A percentile compares a stretch with the other conserved stretches of the same genome.
These are phyloP conservation scores for Trichocladium antarcticum DNA, from an alignment of 495 filamentous ascomycete species.

Conservation along the genomic window DNA sequence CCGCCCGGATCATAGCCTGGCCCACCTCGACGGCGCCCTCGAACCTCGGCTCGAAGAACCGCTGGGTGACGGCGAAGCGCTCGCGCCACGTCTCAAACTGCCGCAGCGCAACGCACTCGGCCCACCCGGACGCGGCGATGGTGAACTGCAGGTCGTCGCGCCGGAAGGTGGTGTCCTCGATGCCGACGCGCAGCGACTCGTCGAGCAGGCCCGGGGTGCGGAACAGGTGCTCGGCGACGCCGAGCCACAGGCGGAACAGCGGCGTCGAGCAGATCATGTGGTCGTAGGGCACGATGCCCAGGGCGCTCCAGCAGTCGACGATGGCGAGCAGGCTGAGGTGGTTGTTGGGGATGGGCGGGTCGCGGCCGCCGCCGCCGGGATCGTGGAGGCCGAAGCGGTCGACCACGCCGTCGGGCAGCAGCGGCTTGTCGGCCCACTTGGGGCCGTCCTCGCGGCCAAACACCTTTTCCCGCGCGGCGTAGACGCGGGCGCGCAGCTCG, in stretches of 20 bases:
- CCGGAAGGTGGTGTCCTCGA: slow-evolving; percentile 78
- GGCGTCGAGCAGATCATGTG: slow-evolving; percentile 99
- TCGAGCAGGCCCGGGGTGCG: slow-evolving; percentile 71
- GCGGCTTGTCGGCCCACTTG: slow-evolving; percentile 48
- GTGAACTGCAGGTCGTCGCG: slow-evolving; percentile 94
- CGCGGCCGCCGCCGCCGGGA: slow-evolving; percentile 19
- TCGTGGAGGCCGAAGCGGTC: slow-evolving; percentile 69
- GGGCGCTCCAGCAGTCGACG: slow-evolving; percentile 93
- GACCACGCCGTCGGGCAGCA: slow-evolving; percentile 72
- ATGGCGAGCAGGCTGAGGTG: slow-evolving; percentile 92
- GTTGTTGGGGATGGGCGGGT: slow-evolving; percentile 67
- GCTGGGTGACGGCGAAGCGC: slow-evolving; percentile 77
- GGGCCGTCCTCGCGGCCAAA: slow-evolving; percentile 46
- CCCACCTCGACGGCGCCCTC: slow-evolving; percentile 72
- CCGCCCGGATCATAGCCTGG: slow-evolving; percentile 94
- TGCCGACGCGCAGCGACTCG: slow-evolving; percentile 73
- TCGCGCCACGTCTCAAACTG: slow-evolving; percentile 85
- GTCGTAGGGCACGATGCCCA: slow-evolving; percentile 91
- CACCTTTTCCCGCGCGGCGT: slow-evolving; percentile 65
- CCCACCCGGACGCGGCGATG: slow-evolving; percentile 91
- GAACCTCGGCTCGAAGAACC: slow-evolving; percentile 84
- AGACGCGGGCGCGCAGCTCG: slow-evolving; percentile 72
- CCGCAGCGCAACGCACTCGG: slow-evolving; percentile 78
- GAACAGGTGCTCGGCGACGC: slow-evolving; percentile 94
- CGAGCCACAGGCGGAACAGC: slow-evolving; percentile 95